phyloP scores from a whole-genome alignment of 371 early-diverging fungal species.

The Sanchytrium tribonematis region DNA sequence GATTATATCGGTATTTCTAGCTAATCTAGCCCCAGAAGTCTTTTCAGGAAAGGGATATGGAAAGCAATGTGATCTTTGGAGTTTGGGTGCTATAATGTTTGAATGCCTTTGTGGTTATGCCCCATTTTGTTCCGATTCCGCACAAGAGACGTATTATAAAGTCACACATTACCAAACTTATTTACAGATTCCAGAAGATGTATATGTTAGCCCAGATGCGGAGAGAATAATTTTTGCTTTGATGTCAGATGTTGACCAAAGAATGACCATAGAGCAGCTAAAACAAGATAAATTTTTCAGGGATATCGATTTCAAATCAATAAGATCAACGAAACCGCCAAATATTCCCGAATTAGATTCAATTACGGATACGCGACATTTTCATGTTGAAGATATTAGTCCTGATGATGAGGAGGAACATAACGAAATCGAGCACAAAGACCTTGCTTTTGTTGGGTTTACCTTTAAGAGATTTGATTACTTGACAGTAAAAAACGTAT shows the following conservation, averaged over 20 bases:
- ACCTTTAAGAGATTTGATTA: conserved; percentile 72
- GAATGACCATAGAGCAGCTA: conserved; percentile 48
- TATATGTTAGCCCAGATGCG: conserved; percentile 58
- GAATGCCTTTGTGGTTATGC: conserved; percentile 89
- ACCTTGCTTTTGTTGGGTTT: conserved; percentile 84
- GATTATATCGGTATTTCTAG: conserved; percentile 86
- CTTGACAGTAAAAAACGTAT: conserved; percentile 3
- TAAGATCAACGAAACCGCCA: conserved; percentile 58
- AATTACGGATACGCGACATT: conserved; percentile 89
- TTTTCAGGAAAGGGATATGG: conserved; percentile 78
- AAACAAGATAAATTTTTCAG: conserved; percentile 53
- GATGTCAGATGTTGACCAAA: conserved; percentile 32
- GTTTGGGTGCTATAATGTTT: conserved; percentile 87
- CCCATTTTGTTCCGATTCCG: conserved; percentile 78
- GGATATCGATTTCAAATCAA: conserved; percentile 54
- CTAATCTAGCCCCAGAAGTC: conserved; percentile 29
- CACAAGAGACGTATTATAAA: conserved; percentile 86
- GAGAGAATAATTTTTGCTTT: conserved; percentile 62
- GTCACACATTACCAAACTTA: conserved; percentile 79
- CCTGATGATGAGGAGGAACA: conserved; percentile 11
- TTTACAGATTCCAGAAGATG: conserved; percentile 68
- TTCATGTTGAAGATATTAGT: conserved; percentile 68
- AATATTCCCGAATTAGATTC: conserved; percentile 71
- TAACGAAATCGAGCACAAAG: conserved; percentile 20
- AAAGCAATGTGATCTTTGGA: conserved; percentile 97